A percentile compares a stretch with the other conserved stretches of the same genome.
These are phyloP conservation scores for Rhizopogon vinicolor DNA, from an alignment of 768 basidiomycete species.

Conservation along the genomic window DNA sequence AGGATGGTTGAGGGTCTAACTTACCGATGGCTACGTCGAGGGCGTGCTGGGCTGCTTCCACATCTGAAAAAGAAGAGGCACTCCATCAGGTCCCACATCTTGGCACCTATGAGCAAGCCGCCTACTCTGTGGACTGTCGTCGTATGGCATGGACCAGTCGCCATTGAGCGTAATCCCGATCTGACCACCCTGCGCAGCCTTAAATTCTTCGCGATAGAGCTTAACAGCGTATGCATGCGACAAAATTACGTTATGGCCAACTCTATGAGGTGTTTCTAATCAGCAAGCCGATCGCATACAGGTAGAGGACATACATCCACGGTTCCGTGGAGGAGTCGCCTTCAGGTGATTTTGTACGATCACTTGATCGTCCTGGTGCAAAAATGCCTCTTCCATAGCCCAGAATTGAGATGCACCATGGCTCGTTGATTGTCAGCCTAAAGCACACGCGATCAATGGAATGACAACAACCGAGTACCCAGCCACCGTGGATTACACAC, in stretches of 20 bases:
- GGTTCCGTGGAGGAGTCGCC: constrained; percentile 64
- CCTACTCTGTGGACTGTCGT: constrained; percentile 64
- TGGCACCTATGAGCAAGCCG: not conserved
- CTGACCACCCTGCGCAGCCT: constrained; percentile 53
- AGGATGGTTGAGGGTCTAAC: constrained; percentile 24
- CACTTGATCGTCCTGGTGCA: constrained; percentile 66
- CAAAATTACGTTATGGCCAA: constrained; percentile 63
- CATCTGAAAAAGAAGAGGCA: constrained; percentile 35
- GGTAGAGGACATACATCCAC: constrained; percentile 51
- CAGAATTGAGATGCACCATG: constrained; percentile 64
- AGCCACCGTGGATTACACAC: constrained; percentile 26
- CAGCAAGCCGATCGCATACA: not conserved
- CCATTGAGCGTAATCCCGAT: constrained; percentile 82
- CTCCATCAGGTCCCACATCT: not conserved
- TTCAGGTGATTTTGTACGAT: constrained; percentile 53
- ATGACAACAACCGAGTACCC: constrained; percentile 6
- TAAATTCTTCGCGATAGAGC: constrained; percentile 63
- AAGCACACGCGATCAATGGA: constrained; percentile 15
- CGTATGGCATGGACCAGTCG: constrained; percentile 72
- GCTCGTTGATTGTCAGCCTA: constrained; percentile 75
- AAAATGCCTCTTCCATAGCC: constrained; percentile 72
- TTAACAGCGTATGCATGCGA: constrained; percentile 67
- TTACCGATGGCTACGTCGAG: constrained; percentile 68
- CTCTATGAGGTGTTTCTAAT: constrained; percentile 34
- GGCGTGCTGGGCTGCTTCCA: constrained; percentile 66